Percentiles rank a stretch among this genome's conserved stretches.
Conservation (phyloP, 352 stramenopile genomes). For the Pythium grandisporangium region DNA sequence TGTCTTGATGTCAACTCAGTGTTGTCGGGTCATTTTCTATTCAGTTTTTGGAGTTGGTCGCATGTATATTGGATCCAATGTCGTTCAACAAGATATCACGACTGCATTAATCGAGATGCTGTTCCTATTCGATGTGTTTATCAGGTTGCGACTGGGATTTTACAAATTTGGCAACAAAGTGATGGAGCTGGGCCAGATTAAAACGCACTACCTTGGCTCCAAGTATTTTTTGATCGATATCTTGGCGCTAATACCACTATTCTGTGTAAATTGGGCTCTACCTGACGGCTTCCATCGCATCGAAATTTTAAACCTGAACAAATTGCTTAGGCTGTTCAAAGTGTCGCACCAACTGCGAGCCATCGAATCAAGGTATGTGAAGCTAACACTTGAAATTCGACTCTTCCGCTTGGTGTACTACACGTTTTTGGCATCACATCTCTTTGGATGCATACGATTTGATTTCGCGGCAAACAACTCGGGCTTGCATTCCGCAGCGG, state of each 20-base stretch:
- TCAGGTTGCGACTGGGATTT: slow-evolving; percentile 41
- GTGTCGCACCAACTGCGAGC: slow-evolving; percentile 28
- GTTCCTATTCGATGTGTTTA: slow-evolving; percentile 39
- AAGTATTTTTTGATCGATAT: slow-evolving; percentile 31
- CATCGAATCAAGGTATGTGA: slow-evolving; percentile 43
- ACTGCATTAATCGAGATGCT: slow-evolving; percentile 27
- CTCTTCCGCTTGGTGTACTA: slow-evolving; percentile 49
- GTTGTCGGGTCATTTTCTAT: slow-evolving; percentile 32
- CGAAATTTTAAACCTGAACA: slow-evolving; percentile 48
- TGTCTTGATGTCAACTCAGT: slow-evolving; percentile 25
- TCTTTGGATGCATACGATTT: slow-evolving; percentile 52
- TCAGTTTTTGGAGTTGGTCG: slow-evolving; percentile 27
- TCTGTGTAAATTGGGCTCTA: slow-evolving; percentile 27
- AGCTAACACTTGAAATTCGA: slow-evolving; percentile 33
- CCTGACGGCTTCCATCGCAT: slow-evolving; percentile 1
- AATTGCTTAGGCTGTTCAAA: slow-evolving; percentile 46
- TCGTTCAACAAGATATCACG: slow-evolving; percentile 16
- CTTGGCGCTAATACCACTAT: slow-evolving; percentile 27
- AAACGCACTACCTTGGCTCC: slow-evolving; percentile 30
- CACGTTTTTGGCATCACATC: slow-evolving; percentile 37
- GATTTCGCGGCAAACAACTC: slow-evolving; percentile 43
- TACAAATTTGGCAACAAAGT: slow-evolving; percentile 65
- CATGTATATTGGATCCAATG: slow-evolving; percentile 1
- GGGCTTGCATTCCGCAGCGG: slow-evolving; percentile 15
- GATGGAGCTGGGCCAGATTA: slow-evolving; percentile 32